These are phyloP conservation scores for Mariannaea elegans DNA, from an alignment of 2,329 filamentous ascomycete species.

Conservation along the genomic window DNA sequence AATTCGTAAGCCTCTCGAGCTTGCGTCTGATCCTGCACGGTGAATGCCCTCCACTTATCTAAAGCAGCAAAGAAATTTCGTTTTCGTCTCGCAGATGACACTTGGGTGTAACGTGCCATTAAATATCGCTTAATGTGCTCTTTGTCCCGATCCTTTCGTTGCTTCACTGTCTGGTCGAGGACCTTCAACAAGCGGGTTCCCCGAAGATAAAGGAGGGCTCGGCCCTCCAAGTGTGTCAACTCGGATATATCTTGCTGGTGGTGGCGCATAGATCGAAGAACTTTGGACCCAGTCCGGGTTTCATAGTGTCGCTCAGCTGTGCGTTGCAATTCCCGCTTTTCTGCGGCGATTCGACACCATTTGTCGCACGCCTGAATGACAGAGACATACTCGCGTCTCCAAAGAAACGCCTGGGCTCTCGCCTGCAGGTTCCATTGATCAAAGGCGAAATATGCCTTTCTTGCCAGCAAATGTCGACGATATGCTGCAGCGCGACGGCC, in stretches of 20 bases:
- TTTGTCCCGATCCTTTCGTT: constrained; percentile 40
- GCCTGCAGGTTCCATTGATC: constrained; percentile 46
- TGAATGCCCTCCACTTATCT: constrained; percentile 41
- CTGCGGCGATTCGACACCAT: constrained; percentile 40
- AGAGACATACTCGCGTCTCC: constrained; percentile 45
- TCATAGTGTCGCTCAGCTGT: constrained; percentile 29
- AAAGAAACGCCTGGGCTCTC: constrained; percentile 46
- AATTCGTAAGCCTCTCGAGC: constrained; percentile 28
- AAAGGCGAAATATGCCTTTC: constrained; percentile 36
- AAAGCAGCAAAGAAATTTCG: constrained; percentile 45
- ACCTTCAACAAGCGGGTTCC: constrained; percentile 40
- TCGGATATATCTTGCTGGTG: constrained; percentile 22
- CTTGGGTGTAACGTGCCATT: constrained; percentile 47
- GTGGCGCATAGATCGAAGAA: constrained; percentile 24
- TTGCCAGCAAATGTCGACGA: constrained; percentile 26
- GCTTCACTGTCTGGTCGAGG: constrained; percentile 38
- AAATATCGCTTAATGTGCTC: constrained; percentile 44
- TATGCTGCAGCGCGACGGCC: constrained; percentile 37
- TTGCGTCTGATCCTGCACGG: constrained; percentile 21
- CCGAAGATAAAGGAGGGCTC: constrained; percentile 45
- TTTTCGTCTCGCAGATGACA: constrained; percentile 44
- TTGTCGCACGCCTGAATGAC: constrained; percentile 38
- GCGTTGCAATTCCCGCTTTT: constrained; percentile 30
- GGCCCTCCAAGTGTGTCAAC: constrained; percentile 32
- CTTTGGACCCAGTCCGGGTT: constrained; percentile 23